Conservation (phyloP, 2,329 filamentous ascomycete species). For the Phoma sp. region DNA sequence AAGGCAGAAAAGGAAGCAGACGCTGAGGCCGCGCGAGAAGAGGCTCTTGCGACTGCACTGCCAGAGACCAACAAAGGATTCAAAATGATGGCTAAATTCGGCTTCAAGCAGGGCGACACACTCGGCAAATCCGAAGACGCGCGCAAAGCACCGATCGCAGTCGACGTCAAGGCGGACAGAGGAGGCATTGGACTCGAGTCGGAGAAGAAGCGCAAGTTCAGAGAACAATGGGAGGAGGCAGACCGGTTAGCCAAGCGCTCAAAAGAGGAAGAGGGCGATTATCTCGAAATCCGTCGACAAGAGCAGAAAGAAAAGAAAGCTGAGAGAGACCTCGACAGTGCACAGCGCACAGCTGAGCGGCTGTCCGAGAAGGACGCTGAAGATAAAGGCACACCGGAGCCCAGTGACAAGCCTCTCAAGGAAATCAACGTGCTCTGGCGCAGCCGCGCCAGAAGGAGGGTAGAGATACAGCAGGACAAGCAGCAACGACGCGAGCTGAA, state of each 20-base stretch:
- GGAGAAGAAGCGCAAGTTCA: conserved; percentile 78
- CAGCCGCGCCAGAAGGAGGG: conserved; percentile 72
- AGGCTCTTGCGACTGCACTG: conserved; percentile 76
- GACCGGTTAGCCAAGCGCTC: conserved; percentile 49
- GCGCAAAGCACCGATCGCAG: conserved; percentile 74
- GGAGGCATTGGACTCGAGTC: conserved; percentile 84
- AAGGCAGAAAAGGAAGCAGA: conserved; percentile 84
- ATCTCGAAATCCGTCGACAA: conserved; percentile 42
- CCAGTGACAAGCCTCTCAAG: conserved; percentile 63
- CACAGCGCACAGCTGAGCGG: conserved; percentile 82
- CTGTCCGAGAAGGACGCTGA: conserved; percentile 61
- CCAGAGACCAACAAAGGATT: conserved; percentile 81
- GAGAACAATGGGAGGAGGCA: conserved; percentile 47
- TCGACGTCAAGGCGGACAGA: conserved; percentile 79
- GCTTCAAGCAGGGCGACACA: conserved; percentile 78
- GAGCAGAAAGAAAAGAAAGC: conserved; percentile 50
- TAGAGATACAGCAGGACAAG: conserved; percentile 72
- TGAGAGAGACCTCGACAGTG: conserved; percentile 75
- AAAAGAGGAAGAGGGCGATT: conserved; percentile 55
- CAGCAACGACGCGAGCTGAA: conserved; percentile 39
- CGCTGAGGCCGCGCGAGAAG: conserved; percentile 75
- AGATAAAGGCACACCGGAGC: conserved; percentile 28
- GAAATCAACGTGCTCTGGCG: conserved; percentile 82
- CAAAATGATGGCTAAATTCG: conserved; percentile 96
- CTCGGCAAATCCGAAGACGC: conserved; percentile 69